These are phyloP conservation scores for Fusarium ramigenum DNA, from an alignment of 2,329 filamentous ascomycete species.

Conservation along the genomic window DNA sequence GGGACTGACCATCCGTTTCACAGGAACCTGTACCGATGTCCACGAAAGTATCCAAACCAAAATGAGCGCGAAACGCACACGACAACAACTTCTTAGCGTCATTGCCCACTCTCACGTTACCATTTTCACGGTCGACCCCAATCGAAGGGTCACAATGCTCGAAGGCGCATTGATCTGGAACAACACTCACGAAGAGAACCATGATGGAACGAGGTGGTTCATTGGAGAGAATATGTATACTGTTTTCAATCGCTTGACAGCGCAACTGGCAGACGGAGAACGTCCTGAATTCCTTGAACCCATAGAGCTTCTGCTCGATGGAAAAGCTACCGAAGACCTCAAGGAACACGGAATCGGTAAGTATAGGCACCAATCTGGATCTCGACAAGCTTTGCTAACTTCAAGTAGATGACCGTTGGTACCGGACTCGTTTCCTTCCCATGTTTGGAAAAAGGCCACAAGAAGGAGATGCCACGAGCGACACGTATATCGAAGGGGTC, in stretches of 20 bases:
- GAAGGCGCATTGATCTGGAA: slow-evolving; percentile 73
- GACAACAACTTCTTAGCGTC: slow-evolving; percentile 77
- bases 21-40: slow-evolving; percentile 78
- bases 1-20: not conserved
- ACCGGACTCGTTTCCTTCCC: slow-evolving; percentile 76
- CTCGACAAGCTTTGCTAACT: slow-evolving; percentile 6
- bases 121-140: slow-evolving; percentile 75
- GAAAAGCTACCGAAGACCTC: slow-evolving; percentile 66
- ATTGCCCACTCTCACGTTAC: slow-evolving; percentile 80
- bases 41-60: slow-evolving; percentile 78
- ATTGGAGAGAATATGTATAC: slow-evolving; percentile 72
- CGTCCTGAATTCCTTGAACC: slow-evolving; percentile 62
- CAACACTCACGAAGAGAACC: slow-evolving; percentile 51
- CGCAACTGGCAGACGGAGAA: slow-evolving; percentile 54
- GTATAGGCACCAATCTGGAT: slow-evolving; percentile 9
- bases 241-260: slow-evolving; percentile 65
- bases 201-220: slow-evolving; percentile 56
- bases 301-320: slow-evolving; percentile 72
- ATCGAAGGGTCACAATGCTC: slow-evolving; percentile 71
- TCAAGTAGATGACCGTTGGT: slow-evolving; percentile 67
- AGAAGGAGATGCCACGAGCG: slow-evolving; percentile 56
- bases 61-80: slow-evolving; percentile 70
- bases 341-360: slow-evolving; percentile 69
- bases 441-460: slow-evolving; percentile 65
- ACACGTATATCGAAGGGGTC: slow-evolving; percentile 71